Conservation (phyloP, 179 eudicot species). For the Silene coronaria region DNA sequence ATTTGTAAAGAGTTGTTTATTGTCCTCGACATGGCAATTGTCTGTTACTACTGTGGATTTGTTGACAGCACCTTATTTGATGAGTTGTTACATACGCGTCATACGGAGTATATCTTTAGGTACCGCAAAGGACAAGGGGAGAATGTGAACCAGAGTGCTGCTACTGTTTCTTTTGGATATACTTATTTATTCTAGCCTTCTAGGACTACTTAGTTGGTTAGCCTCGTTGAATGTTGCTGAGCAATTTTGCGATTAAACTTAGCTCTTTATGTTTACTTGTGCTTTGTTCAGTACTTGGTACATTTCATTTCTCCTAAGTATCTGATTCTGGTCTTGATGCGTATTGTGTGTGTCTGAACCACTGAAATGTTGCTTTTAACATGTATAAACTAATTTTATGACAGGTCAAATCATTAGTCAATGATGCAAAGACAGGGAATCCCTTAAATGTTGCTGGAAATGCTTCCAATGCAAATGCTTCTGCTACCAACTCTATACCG, state of each 20-base stretch:
- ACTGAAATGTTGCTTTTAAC: neutral
- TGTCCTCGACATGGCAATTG: neutral
- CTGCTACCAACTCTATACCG: slow-evolving; percentile 64
- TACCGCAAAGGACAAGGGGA: neutral
- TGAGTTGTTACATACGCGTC: neutral
- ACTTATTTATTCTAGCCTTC: neutral
- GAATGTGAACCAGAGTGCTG: neutral
- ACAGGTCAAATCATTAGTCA: slow-evolving; percentile 81
- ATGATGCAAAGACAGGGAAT: slow-evolving; percentile 75
- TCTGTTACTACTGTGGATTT: neutral
- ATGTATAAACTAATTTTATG: neutral
- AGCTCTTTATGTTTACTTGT: neutral
- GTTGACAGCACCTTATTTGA: neutral
- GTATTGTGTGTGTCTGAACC: neutral
- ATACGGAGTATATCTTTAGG: neutral
- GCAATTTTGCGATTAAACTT: neutral
- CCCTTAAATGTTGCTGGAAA: slow-evolving; percentile 63
- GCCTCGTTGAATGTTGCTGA: neutral
- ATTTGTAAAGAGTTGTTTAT: neutral
- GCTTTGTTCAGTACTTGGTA: neutral
- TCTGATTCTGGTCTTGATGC: neutral
- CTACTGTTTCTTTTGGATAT: neutral
- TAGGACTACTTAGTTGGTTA: neutral
- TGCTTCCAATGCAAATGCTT: slow-evolving; percentile 60
- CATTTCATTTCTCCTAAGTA: neutral